phyloP scores from a whole-genome alignment of 2,329 filamentous ascomycete species.

The Neospermospora avenae region DNA sequence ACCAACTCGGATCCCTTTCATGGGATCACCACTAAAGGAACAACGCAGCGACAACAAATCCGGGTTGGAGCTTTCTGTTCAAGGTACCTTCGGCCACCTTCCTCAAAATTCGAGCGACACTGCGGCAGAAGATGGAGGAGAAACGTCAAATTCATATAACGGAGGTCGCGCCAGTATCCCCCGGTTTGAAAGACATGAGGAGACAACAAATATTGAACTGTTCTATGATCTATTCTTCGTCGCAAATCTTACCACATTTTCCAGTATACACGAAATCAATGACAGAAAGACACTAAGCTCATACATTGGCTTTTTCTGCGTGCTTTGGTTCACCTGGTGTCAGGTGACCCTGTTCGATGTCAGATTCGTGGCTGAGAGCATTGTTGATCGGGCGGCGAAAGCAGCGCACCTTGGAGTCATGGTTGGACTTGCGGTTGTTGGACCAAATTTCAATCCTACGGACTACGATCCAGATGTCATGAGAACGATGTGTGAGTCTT shows the following conservation, averaged over 20 bases:
- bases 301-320: conserved; percentile 51
- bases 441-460: conserved; percentile 39
- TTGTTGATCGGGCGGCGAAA: conserved; percentile 53
- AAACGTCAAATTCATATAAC: too few species aligned
- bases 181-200: conserved; percentile 21
- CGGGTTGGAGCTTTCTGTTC: too few species aligned
- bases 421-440: conserved; percentile 46
- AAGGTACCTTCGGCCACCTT: too few species aligned
- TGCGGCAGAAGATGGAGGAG: too few species aligned
- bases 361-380: conserved; percentile 52
- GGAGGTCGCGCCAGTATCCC: neutral
- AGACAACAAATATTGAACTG: conserved; percentile 36
- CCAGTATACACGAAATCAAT: conserved; percentile 52
- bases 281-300: conserved; percentile 43
- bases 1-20: too few species aligned
- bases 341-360: conserved; percentile 57
- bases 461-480: conserved; percentile 9
- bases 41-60: too few species aligned
- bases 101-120: too few species aligned
- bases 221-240: conserved; percentile 62
- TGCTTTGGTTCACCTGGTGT: conserved; percentile 55
- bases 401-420: conserved; percentile 52
- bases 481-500: too few species aligned
- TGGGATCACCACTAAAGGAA: too few species aligned
- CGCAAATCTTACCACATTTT: conserved; percentile 57